These are phyloP conservation scores for Vanderwaltozyma polyspora DNA, from an alignment of 805 yeast species.

Conservation along the genomic window DNA sequence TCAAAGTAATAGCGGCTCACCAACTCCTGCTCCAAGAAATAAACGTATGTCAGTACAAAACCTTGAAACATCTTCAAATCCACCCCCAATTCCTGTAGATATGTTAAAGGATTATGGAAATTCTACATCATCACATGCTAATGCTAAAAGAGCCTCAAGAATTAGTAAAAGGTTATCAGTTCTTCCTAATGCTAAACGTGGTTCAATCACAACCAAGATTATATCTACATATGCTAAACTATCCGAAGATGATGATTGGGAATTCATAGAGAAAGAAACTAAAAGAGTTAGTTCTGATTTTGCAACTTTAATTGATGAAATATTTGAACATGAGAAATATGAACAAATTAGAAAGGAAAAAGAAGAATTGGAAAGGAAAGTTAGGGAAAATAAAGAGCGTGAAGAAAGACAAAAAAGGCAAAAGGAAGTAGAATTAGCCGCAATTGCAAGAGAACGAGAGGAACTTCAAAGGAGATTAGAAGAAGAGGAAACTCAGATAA, in stretches of 20 bases:
- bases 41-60: slow-evolving; percentile 19
- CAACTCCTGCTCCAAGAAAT: slow-evolving; percentile 23
- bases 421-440: slow-evolving; percentile 19
- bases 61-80: slow-evolving; percentile 8
- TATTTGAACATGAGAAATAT: slow-evolving; percentile 59
- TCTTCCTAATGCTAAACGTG: slow-evolving; percentile 40
- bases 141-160: slow-evolving; percentile 17
- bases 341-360: slow-evolving; percentile 42
- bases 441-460: slow-evolving; percentile 8
- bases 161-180: slow-evolving; percentile 29
- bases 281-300: slow-evolving; percentile 69
- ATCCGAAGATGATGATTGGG: slow-evolving; percentile 55
- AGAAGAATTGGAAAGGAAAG: slow-evolving; percentile 36
- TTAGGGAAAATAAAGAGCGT: slow-evolving; percentile 35
- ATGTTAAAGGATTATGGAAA: slow-evolving; percentile 12
- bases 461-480: slow-evolving; percentile 9
- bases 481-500: slow-evolving; percentile 19
- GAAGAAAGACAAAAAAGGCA: slow-evolving; percentile 32
- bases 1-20: slow-evolving; percentile 16
- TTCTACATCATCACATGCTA: background rate
- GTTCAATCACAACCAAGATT: slow-evolving; percentile 60
- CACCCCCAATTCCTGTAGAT: slow-evolving; percentile 21
- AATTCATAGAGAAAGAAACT: slow-evolving; percentile 58
- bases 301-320: slow-evolving; percentile 66
- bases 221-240: slow-evolving; percentile 65